Conservation (phyloP, 495 filamentous ascomycete genomes). For the Articulospora tetracladia region DNA sequence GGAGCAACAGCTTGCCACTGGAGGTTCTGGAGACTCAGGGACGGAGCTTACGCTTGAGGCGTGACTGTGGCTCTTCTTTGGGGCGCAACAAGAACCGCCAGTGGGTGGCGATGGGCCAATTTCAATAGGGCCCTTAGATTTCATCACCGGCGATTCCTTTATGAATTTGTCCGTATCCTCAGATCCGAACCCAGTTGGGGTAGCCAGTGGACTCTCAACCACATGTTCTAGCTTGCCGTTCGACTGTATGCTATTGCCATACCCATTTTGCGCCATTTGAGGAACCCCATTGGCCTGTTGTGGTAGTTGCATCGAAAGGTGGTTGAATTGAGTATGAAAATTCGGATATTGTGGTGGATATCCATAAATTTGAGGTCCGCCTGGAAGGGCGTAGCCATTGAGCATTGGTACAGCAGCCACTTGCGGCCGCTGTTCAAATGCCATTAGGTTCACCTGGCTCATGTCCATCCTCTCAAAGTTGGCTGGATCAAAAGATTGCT, state of each 20-base stretch:
- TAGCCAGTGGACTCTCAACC: slow-evolving; percentile 19
- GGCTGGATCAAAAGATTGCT: slow-evolving; percentile 39
- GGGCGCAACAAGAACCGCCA: slow-evolving; percentile 20
- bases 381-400: slow-evolving; percentile 14
- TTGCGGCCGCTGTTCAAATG: slow-evolving; percentile 15
- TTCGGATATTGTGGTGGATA: slow-evolving; percentile 20
- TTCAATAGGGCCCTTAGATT: neutral
- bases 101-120: neutral
- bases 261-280: slow-evolving; percentile 7
- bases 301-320: slow-evolving; percentile 18
- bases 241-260: neutral
- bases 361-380: slow-evolving; percentile 9
- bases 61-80: slow-evolving; percentile 21
- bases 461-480: slow-evolving; percentile 43
- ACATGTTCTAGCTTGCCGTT: slow-evolving; percentile 12
- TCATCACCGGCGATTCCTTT: neutral
- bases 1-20: slow-evolving; percentile 18
- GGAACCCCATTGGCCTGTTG: slow-evolving; percentile 1
- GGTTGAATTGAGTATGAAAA: slow-evolving; percentile 12
- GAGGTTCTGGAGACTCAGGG: slow-evolving; percentile 10
- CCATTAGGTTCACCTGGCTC: slow-evolving; percentile 36
- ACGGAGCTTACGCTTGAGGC: slow-evolving; percentile 18
- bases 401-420: slow-evolving; percentile 1
- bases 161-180: slow-evolving; percentile 4
- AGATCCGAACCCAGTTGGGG: slow-evolving; percentile 3